These are phyloP conservation scores for Claviceps digitariae DNA, from an alignment of 2,329 filamentous ascomycete genomes.

Conservation along the genomic window DNA sequence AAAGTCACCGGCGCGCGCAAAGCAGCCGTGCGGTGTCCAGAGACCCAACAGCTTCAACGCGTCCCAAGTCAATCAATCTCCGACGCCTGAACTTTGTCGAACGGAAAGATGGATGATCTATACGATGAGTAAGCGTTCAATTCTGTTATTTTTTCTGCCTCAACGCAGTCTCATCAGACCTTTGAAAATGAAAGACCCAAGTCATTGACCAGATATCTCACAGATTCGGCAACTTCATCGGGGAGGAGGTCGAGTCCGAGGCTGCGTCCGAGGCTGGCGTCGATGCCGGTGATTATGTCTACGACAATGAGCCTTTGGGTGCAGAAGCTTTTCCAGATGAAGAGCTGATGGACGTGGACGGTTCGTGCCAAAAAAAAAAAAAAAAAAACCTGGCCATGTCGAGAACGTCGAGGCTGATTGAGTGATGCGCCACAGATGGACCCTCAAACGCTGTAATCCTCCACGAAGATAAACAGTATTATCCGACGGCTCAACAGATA, in stretches of 20 bases:
- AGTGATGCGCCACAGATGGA: constrained; percentile 38
- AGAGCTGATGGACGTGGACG: constrained; percentile 89
- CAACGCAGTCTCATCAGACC: background rate
- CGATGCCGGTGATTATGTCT: constrained; percentile 64
- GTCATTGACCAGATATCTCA: constrained; percentile 4
- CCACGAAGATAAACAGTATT: constrained; percentile 99
- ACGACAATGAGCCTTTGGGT: constrained; percentile 61
- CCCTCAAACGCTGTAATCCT: constrained; percentile 95
- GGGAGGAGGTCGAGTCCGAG: constrained; percentile 75
- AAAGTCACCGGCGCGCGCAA: constrained; percentile 5
- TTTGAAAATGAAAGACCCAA: background rate
- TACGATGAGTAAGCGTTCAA: constrained; percentile 68
- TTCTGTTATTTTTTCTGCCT: background rate
- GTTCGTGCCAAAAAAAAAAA: constrained; percentile 25
- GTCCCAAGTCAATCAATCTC: constrained; percentile 11
- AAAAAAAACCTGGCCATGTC: background rate
- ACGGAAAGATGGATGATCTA: constrained; percentile 68
- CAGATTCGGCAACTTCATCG: constrained; percentile 97
- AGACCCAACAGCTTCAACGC: constrained; percentile 2
- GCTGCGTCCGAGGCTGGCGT: constrained; percentile 69
- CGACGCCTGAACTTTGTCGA: constrained; percentile 5
- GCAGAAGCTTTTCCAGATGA: constrained; percentile 53
- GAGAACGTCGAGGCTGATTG: background rate
- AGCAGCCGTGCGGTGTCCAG: background rate
- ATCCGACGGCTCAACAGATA: constrained; percentile 91